phyloP scores from a whole-genome alignment of 2,329 filamentous ascomycete species.

The Fusarium decemcellulare region DNA sequence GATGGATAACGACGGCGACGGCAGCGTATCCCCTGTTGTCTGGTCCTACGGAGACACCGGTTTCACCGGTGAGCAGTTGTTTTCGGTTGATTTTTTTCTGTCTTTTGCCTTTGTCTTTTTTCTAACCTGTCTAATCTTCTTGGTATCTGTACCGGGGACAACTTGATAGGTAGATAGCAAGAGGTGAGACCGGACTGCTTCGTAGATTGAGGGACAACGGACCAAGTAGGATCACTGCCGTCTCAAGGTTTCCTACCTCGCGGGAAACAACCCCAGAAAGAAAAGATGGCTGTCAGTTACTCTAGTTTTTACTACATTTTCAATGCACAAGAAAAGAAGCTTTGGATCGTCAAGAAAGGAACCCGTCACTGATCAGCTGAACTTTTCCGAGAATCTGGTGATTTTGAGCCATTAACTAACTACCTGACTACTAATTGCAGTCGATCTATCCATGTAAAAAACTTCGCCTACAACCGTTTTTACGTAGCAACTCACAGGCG shows the following conservation, averaged over 20 bases:
- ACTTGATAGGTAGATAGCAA: constrained; percentile 4
- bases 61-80: constrained; percentile 17
- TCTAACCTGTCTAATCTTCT: constrained; percentile 11
- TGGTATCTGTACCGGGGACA: background rate
- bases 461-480: constrained; percentile 23
- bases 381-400: background rate
- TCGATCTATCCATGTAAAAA: constrained; percentile 8
- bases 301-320: constrained; percentile 36
- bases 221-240: constrained; percentile 75
- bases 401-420: background rate
- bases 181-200: constrained; percentile 35
- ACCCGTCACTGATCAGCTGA: constrained; percentile 1
- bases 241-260: constrained; percentile 58
- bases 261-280: constrained; percentile 49
- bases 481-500: constrained; percentile 38
- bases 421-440: constrained; percentile 9
- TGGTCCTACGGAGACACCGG: constrained; percentile 64
- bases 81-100: constrained; percentile 12
- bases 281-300: constrained; percentile 38
- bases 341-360: constrained; percentile 26
- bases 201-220: constrained; percentile 71
- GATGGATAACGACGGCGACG: constrained; percentile 72
- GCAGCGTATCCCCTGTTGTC: constrained; percentile 76
- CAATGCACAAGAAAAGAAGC: constrained; percentile 22
- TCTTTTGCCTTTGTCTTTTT: constrained; percentile 11